phyloP scores from a whole-genome alignment of 1,139 yeast genomes.

The Komagataea norvegica region DNA sequence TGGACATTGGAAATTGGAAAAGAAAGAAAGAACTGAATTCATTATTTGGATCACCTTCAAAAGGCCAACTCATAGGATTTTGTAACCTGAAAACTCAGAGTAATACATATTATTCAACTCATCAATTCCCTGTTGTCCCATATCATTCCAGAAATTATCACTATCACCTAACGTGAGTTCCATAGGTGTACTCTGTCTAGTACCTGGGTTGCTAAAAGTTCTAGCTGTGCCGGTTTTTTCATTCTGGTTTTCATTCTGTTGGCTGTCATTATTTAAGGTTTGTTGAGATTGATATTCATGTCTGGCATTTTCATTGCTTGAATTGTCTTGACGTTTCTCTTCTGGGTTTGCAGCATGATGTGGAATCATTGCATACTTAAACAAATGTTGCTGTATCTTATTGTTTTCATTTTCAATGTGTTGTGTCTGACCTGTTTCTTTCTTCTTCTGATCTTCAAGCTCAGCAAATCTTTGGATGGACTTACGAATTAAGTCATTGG shows the following conservation, averaged over 20 bases:
- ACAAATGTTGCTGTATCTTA: constrained; percentile 3
- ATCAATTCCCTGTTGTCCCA: constrained; percentile 25
- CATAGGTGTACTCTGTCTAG: constrained; percentile 16
- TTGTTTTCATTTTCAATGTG: not conserved
- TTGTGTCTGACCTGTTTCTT: not conserved
- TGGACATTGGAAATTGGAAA: no score
- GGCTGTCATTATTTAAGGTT: not conserved
- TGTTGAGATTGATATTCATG: not conserved
- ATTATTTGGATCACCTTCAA: no score
- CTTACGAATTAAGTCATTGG: constrained; percentile 12
- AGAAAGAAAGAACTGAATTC: no score
- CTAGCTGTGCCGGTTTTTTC: not conserved
- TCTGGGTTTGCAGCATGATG: constrained; percentile 6
- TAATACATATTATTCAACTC: constrained; percentile 25
- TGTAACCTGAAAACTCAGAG: constrained; percentile 26
- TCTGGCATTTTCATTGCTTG: not conserved
- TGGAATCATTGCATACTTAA: constrained; percentile 7
- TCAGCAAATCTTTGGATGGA: constrained; percentile 17
- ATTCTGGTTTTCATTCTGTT: not conserved
- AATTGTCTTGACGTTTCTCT: not conserved
- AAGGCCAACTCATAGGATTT: constrained; percentile 9
- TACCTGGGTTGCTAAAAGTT: not conserved
- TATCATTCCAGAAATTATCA: constrained; percentile 25
- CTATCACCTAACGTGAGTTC: constrained; percentile 18
- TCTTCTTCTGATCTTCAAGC: constrained; percentile 3